phyloP scores from a whole-genome alignment of 2,329 filamentous ascomycete genomes.

The Gaeumannomyces tritici region DNA sequence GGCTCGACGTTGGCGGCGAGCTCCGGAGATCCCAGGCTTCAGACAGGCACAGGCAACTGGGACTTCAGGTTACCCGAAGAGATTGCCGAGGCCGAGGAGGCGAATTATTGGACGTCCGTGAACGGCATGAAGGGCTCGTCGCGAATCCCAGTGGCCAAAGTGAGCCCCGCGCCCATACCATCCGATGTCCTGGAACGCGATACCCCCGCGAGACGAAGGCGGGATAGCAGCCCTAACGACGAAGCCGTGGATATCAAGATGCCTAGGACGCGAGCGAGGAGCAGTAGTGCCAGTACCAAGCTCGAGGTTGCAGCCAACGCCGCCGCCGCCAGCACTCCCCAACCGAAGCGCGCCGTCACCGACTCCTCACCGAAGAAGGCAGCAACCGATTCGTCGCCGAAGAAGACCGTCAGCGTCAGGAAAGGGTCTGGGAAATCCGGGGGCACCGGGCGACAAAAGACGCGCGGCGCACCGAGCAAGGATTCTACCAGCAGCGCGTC shows the following conservation, averaged over 20 bases:
- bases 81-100: conserved; percentile 50
- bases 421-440: conserved; percentile 33
- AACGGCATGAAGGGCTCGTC: conserved; percentile 55
- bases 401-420: conserved; percentile 33
- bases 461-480: conserved; percentile 47
- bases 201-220: conserved; percentile 53
- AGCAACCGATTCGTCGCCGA: conserved; percentile 42
- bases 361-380: conserved; percentile 42
- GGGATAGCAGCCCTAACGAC: conserved; percentile 38
- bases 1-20: not conserved
- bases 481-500: conserved; percentile 32
- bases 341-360: conserved; percentile 28
- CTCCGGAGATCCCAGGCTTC: conserved; percentile 24
- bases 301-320: conserved; percentile 28
- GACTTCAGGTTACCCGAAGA: conserved; percentile 73
- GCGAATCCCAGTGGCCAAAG: conserved; percentile 77
- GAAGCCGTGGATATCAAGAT: conserved; percentile 47
- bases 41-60: conserved; percentile 43
- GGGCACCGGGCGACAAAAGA: conserved; percentile 45
- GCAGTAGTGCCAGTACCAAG: conserved; percentile 58
- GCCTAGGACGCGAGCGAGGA: conserved; percentile 58
- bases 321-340: conserved; percentile 13
- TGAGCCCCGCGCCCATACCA: conserved; percentile 68
- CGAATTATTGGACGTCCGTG: conserved; percentile 40
- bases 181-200: conserved; percentile 65